Conservation (phyloP, 495 filamentous ascomycete species). For the Penicillium atrosanguineum region DNA sequence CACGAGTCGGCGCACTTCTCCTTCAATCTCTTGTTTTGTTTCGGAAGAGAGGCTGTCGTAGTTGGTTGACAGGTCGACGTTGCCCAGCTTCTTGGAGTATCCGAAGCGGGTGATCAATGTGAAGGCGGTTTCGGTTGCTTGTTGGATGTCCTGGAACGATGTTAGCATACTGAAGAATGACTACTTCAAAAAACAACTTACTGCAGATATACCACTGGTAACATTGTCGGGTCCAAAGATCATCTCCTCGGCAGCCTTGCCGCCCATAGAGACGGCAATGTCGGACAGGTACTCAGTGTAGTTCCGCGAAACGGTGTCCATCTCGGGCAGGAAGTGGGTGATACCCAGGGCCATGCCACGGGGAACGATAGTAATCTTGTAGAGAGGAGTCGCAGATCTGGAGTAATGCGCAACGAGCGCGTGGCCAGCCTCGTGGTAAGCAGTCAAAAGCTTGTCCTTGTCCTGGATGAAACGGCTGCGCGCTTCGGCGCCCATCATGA, state of each 20-base stretch:
- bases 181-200: conserved; percentile 41
- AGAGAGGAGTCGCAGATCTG: conserved; percentile 66
- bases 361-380: conserved; percentile 96
- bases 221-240: conserved; percentile 86
- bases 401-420: conserved; percentile 85
- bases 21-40: conserved; percentile 80
- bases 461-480: conserved; percentile 82
- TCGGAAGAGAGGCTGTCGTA: conserved; percentile 79
- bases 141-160: conserved; percentile 67
- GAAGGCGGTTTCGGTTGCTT: conserved; percentile 76
- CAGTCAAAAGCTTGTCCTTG: conserved; percentile 84
- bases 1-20: conserved; percentile 78
- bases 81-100: conserved; percentile 85
- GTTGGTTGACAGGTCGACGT: conserved; percentile 77
- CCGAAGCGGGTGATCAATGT: conserved; percentile 81
- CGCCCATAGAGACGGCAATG: conserved; percentile 84
- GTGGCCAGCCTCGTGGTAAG: conserved; percentile 97
- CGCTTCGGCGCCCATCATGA: conserved; percentile 94
- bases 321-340: conserved; percentile 80
- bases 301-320: conserved; percentile 80
- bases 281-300: conserved; percentile 65
- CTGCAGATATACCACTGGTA: conserved; percentile 72
- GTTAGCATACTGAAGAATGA: conserved; percentile 1
- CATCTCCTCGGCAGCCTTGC: conserved; percentile 92
- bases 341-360: conserved; percentile 81